phyloP scores from a whole-genome alignment of 2,329 filamentous ascomycete species.

The Thelonectria discophora region DNA sequence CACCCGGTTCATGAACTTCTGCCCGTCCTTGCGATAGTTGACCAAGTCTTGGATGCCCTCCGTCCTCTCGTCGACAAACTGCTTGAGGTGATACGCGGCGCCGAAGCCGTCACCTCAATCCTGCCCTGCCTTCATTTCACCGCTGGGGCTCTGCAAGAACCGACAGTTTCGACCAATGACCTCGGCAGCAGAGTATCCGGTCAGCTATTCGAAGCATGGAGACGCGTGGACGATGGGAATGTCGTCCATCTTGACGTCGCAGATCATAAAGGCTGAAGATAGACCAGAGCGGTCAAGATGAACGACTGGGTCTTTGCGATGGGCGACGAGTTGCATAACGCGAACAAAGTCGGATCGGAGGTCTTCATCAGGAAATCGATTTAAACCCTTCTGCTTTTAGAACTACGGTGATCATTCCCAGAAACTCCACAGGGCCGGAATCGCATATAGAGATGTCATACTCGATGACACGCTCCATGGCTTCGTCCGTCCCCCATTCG shows the following conservation, averaged over 20 bases:
- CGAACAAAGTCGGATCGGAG: too few species aligned
- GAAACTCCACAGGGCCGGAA: too few species aligned
- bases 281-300: slow-evolving; percentile 91
- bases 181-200: slow-evolving; percentile 88
- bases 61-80: slow-evolving; percentile 74
- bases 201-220: slow-evolving; percentile 92
- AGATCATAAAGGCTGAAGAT: slow-evolving; percentile 95
- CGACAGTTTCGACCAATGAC: slow-evolving; percentile 92
- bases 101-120: slow-evolving; percentile 81
- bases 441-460: too few species aligned
- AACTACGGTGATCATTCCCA: too few species aligned
- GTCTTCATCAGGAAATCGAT: too few species aligned
- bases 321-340: too few species aligned
- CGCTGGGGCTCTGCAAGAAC: slow-evolving; percentile 90
- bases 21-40: slow-evolving; percentile 82
- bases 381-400: too few species aligned
- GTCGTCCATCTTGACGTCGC: slow-evolving; percentile 86
- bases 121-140: slow-evolving; percentile 79
- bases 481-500: too few species aligned
- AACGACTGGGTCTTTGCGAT: slow-evolving; percentile 54
- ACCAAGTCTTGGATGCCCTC: slow-evolving; percentile 93
- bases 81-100: slow-evolving; percentile 83
- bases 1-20: too few species aligned
- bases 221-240: slow-evolving; percentile 94
- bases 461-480: too few species aligned